These are phyloP conservation scores for Penicillium antarcticum DNA, from an alignment of 495 filamentous ascomycete genomes.

Conservation along the genomic window DNA sequence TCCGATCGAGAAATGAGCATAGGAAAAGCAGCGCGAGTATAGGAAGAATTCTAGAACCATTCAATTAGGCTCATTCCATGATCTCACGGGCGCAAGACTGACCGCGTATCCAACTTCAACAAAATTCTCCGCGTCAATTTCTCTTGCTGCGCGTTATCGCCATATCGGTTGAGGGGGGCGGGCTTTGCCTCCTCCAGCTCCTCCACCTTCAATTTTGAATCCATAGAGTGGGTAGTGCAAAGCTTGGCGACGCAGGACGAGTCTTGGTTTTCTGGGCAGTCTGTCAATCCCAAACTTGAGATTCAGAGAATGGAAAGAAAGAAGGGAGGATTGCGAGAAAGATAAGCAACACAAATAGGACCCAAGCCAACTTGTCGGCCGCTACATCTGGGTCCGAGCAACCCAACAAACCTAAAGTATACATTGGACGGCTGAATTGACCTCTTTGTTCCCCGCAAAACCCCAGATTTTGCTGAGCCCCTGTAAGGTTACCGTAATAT, in stretches of 20 bases:
- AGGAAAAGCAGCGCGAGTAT: slow-evolving; percentile 57
- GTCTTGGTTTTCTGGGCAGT: background rate
- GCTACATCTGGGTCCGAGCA: slow-evolving; percentile 12
- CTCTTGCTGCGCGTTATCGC: slow-evolving; percentile 15
- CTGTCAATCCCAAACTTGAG: background rate
- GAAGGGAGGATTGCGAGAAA: background rate
- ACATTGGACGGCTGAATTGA: background rate
- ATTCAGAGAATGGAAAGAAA: background rate
- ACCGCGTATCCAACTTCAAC: slow-evolving; percentile 55
- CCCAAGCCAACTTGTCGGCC: slow-evolving; percentile 2
- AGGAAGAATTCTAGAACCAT: slow-evolving; percentile 50
- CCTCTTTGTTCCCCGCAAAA: background rate
- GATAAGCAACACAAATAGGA: background rate
- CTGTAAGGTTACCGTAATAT: background rate
- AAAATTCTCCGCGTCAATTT: slow-evolving; percentile 39
- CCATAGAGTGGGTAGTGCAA: slow-evolving; percentile 8
- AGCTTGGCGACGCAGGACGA: background rate
- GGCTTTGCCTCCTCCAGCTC: slow-evolving; percentile 18
- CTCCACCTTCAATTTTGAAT: slow-evolving; percentile 10
- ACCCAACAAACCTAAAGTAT: too few species aligned
- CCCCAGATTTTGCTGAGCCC: background rate
- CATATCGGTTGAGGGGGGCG: slow-evolving; percentile 10
- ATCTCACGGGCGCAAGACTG: background rate
- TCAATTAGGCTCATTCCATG: too few species aligned
- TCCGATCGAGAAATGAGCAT: slow-evolving; percentile 49